Conservation (phyloP, 2,329 filamentous ascomycete genomes). For the Davidsoniella neocaledoniae region DNA sequence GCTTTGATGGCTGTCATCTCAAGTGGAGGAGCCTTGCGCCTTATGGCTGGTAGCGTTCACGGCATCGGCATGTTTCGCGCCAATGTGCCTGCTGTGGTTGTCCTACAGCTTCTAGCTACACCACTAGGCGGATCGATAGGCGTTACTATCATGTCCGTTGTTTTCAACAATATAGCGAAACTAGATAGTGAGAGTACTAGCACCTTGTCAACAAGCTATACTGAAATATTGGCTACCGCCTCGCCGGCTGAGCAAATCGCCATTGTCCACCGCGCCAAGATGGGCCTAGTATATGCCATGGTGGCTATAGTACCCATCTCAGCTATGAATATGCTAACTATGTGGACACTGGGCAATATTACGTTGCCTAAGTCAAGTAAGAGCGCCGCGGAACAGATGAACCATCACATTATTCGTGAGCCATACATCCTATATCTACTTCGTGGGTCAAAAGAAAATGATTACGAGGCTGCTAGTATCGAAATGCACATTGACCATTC, state of each 20-base stretch:
- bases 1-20: slow-evolving; percentile 51
- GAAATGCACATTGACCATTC: not conserved
- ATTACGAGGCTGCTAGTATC: not conserved
- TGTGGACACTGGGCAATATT: slow-evolving; percentile 1
- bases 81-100: slow-evolving; percentile 40
- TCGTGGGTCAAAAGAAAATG: not conserved
- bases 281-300: not conserved
- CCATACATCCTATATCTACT: slow-evolving; percentile 1
- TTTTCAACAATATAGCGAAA: slow-evolving; percentile 43
- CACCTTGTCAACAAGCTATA: not conserved
- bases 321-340: not conserved
- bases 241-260: not conserved
- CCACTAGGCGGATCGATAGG: slow-evolving; percentile 49
- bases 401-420: slow-evolving; percentile 1
- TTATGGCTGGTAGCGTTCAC: slow-evolving; percentile 45
- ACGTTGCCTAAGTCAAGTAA: not conserved
- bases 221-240: not conserved
- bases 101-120: slow-evolving; percentile 39
- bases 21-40: slow-evolving; percentile 43
- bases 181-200: slow-evolving; percentile 13
- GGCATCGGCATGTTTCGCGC: slow-evolving; percentile 44
- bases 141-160: slow-evolving; percentile 49
- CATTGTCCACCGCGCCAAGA: not conserved
- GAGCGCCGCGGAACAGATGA: slow-evolving; percentile 3
- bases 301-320: slow-evolving; percentile 3